Base-by-base conservation (phyloP, 163 green algal species). In the Trebouxiophyceae sp. region DNA sequence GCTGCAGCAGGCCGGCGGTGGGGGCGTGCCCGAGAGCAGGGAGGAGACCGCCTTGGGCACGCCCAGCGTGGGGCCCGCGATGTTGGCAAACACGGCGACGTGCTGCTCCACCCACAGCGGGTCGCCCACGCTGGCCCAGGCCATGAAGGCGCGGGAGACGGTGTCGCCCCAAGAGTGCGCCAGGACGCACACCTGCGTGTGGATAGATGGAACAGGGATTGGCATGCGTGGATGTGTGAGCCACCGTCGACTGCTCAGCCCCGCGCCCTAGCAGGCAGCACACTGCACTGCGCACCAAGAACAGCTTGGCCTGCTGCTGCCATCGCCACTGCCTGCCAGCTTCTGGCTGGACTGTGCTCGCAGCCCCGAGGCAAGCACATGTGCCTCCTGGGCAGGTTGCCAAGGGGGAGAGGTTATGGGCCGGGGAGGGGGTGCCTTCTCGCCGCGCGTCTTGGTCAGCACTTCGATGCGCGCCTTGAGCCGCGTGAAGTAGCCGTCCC, bases 11-110 rank as follows among this genome's bases (percentile, higher is more conserved):
- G n/a, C n/a, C n/a, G n/a, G n/a, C n/a, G n/a, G n/a, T n/a, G n/a
- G n/a, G n/a, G n/a, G n/a, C 59, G 59, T 20, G 66, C 84, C 86
- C 65, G 82, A 89, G 28, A 94, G 75, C 23, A 92, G 59, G 0
- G 84, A 77, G 7, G 81, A 82, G 24, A 95, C 33, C 3, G 79
- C 74, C 70, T 96, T 96, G n/a, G 89, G 80, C 29, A 91, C 76
- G 0, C 89, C 88, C 62, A 96, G 78, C 4, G 72, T 66, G 24
- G 87, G 83, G 0, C 85, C 86, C 1, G 81, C 89, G 31, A 95
- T 84, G 67, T 92, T 89, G 46, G 88, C 68, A 32, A 84, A 78
- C 0, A 72, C 67, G 1, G 80, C 65, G 20, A 96, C 63, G 67
- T 95, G 77, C 33, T 73, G 50, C 27, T 89, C 77, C 44, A 87